Conservation (phyloP, 108 stramenopile species). For the Epipyxis sp. region DNA sequence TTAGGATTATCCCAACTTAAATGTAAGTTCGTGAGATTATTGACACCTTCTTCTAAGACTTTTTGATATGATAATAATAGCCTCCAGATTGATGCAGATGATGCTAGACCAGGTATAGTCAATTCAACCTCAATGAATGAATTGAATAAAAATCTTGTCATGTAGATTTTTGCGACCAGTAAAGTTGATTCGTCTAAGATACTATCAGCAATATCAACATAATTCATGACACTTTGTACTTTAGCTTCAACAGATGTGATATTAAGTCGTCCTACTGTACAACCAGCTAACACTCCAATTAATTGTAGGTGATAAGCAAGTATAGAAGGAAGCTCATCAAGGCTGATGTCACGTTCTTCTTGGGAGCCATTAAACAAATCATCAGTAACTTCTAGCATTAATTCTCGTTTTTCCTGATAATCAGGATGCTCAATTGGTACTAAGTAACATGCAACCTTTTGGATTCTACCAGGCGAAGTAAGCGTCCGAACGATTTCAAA, state of each 20-base stretch:
- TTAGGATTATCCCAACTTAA: conserved; percentile 12
- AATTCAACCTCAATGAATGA: conserved; percentile 42
- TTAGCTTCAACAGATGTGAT: conserved; percentile 46
- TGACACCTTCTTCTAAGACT: neutral
- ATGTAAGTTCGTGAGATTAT: neutral
- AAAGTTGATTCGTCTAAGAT: conserved; percentile 20
- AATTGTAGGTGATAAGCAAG: conserved; percentile 37
- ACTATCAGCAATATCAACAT: conserved; percentile 27
- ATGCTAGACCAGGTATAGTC: conserved; percentile 24
- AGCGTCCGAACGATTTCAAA: conserved; percentile 33
- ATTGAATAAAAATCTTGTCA: conserved; percentile 32
- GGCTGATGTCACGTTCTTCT: neutral
- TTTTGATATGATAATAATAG: neutral
- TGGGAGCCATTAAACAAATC: neutral
- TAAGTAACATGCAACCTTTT: conserved; percentile 18
- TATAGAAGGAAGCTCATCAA: conserved; percentile 15
- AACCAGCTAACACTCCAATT: conserved; percentile 32
- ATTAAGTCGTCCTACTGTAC: conserved; percentile 36
- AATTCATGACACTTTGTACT: conserved; percentile 34
- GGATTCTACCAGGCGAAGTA: neutral
- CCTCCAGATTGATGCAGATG: conserved; percentile 8
- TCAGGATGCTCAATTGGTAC: conserved; percentile 1
- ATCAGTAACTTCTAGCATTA: neutral
- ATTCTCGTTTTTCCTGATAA: conserved; percentile 4
- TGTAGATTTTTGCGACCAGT: neutral